Percentiles rank a stretch among this genome's conserved stretches.
phyloP scores from a whole-genome alignment of 2,329 filamentous ascomycete species.

The Colletotrichum ledebouriae region DNA sequence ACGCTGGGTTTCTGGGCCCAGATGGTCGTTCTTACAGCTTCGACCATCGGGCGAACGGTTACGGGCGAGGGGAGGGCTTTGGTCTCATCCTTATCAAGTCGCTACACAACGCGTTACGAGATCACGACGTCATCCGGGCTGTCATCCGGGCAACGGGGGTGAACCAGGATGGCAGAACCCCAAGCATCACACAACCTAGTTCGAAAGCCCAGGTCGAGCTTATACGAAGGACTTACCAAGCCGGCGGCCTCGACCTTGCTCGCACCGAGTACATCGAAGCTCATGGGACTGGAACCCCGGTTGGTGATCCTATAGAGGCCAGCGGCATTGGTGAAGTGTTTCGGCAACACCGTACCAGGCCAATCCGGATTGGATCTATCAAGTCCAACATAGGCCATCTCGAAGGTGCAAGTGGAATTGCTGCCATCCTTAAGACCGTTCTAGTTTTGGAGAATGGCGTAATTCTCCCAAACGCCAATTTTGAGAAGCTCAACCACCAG shows the following conservation, averaged over 20 bases:
- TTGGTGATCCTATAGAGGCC: constrained; percentile 65
- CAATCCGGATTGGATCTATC: constrained; percentile 64
- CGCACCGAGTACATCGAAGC: constrained; percentile 68
- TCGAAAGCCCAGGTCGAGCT: constrained; percentile 63
- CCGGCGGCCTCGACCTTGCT: constrained; percentile 57
- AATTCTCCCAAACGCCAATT: constrained; percentile 67
- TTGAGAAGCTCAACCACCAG: constrained; percentile 58
- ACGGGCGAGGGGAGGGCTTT: constrained; percentile 73
- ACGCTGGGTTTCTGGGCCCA: constrained; percentile 64
- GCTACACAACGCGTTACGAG: constrained; percentile 66
- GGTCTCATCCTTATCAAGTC: constrained; percentile 71
- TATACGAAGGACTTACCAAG: constrained; percentile 61
- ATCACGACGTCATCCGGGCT: constrained; percentile 68
- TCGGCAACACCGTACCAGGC: constrained; percentile 51
- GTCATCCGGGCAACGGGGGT: constrained; percentile 66
- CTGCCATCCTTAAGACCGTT: constrained; percentile 65
- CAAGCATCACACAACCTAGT: constrained; percentile 70
- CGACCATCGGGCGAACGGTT: constrained; percentile 71
- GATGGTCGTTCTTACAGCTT: constrained; percentile 67
- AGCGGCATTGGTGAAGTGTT: constrained; percentile 60
- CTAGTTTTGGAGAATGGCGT: constrained; percentile 62
- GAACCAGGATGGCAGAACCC: constrained; percentile 72
- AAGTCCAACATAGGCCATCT: constrained; percentile 69
- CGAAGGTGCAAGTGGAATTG: constrained; percentile 65
- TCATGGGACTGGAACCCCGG: constrained; percentile 71